phyloP scores from a whole-genome alignment of 768 basidiomycete species.

The Lyophyllum semitale region DNA sequence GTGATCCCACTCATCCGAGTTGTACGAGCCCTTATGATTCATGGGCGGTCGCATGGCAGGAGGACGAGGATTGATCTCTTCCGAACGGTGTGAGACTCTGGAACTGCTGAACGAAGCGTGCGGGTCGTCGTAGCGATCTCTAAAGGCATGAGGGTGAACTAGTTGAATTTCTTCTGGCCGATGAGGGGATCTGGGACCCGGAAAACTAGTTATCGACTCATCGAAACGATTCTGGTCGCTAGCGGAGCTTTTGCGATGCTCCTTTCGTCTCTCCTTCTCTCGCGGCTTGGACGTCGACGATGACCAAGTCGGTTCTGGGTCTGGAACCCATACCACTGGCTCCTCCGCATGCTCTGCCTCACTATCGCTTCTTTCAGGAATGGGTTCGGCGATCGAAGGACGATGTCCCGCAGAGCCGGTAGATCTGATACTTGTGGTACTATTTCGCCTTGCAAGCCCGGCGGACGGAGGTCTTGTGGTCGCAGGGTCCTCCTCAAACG shows the following conservation, averaged over 20 bases:
- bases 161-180: conserved; percentile 12
- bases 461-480: conserved; percentile 39
- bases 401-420: conserved; percentile 42
- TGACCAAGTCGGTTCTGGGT: conserved; percentile 9
- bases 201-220: conserved; percentile 6
- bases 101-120: conserved; percentile 5
- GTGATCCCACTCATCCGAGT: conserved; percentile 18
- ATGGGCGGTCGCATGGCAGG: conserved; percentile 10
- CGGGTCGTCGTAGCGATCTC: conserved; percentile 15
- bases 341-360: conserved; percentile 10
- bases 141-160: background rate
- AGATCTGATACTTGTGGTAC: conserved; percentile 52
- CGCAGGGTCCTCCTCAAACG: conserved; percentile 44
- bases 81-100: conserved; percentile 8
- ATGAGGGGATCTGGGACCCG: conserved; percentile 6
- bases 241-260: conserved; percentile 19
- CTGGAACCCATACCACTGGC: background rate
- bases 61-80: conserved; percentile 5
- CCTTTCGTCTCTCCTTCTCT: conserved; percentile 21
- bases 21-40: conserved; percentile 18
- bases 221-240: conserved; percentile 17
- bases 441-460: conserved; percentile 45
- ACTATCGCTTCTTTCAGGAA: conserved; percentile 36
- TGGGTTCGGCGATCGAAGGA: conserved; percentile 38
- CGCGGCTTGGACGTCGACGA: conserved; percentile 12